Base-by-base conservation (phyloP, 345 rosid species). In the Brassica incana region DNA sequence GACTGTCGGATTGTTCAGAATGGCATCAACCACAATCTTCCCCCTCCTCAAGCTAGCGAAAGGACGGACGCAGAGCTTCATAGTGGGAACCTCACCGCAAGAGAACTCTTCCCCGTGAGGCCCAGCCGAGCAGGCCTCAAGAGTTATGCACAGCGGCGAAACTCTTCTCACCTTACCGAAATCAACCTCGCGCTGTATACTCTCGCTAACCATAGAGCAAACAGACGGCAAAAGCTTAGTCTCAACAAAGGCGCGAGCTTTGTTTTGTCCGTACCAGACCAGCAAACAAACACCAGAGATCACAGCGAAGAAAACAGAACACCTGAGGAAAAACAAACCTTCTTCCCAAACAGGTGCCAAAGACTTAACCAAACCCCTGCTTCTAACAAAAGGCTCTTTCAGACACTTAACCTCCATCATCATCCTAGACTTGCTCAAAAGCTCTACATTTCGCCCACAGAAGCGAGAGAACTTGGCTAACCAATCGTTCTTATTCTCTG, bases 1-100 rank as follows among this genome's bases (percentile, higher is more conserved):
- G 18, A 92, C 67, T 27, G 83, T 88, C 1, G 97, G 92, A 83
- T 90, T 90, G 35, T 89, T 89, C 76, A 92, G 78, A 70, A 95
- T 87, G 3, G 95, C 97, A 84, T 95, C 97, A 54, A 95, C 85
- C 71, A 95, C 99, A 60, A 95, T 83, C 85, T 88, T 95, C 9
- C 97, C 97, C 77, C 88, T 87, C 84, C 97, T 91, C 85, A 95
- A 76, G 85, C 97, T 92, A 3, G 95, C 90, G 78, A 95, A 92
- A 77, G 99, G 99, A 25, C 73, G 87, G 50, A 92, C 82, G 58
- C 94, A 82, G 40, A 95, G 89, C 82, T 91, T 95, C 89, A 95
- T 80, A 27, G 90, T 85, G 6, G 95, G 88, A 54, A 89, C 91
- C 86, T 95, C 97, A 45, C 93, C 97, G 78, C 97, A 95, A 23